Conservation (phyloP, 495 filamentous ascomycete genomes). For the Pseudotulostoma volvatum region DNA sequence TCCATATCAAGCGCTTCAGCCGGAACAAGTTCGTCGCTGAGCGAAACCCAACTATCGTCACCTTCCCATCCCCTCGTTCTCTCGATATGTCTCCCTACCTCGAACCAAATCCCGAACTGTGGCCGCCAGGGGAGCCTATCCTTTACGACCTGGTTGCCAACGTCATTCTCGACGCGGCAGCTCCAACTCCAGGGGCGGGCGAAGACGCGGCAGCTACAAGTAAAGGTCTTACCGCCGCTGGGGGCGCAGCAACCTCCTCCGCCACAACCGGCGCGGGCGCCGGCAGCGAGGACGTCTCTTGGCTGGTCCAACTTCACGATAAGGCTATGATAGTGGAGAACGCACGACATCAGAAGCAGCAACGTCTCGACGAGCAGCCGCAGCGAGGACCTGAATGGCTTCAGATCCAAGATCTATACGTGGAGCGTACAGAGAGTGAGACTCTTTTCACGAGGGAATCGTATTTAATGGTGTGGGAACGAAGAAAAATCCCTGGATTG, state of each 20-base stretch:
- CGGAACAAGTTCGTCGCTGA: slow-evolving; percentile 91
- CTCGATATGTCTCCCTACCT: slow-evolving; percentile 85
- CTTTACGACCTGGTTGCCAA: slow-evolving; percentile 95
- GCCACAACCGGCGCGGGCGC: slow-evolving; percentile 27
- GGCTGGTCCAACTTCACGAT: slow-evolving; percentile 43
- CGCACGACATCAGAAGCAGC: slow-evolving; percentile 13
- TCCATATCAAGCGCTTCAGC: slow-evolving; percentile 95
- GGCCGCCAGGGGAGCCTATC: slow-evolving; percentile 63
- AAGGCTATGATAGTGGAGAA: slow-evolving; percentile 30
- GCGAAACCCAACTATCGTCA: slow-evolving; percentile 95
- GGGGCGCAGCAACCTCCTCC: slow-evolving; percentile 35
- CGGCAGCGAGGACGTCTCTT: slow-evolving; percentile 34
- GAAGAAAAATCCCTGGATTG: slow-evolving; percentile 39
- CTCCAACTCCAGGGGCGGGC: slow-evolving; percentile 62
- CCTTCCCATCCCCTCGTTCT: slow-evolving; percentile 59
- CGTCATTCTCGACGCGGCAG: slow-evolving; percentile 49
- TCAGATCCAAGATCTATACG: slow-evolving; percentile 85
- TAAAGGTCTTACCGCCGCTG: slow-evolving; percentile 61
- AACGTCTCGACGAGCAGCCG: slow-evolving; percentile 17
- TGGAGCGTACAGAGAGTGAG: slow-evolving; percentile 72
- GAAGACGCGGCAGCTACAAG: slow-evolving; percentile 67
- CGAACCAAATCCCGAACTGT: slow-evolving; percentile 47
- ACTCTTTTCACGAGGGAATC: slow-evolving; percentile 82
- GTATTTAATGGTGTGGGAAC: slow-evolving; percentile 94
- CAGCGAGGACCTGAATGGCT: slow-evolving; percentile 56